Evolutionary conservation across 352 stramenopile species (phyloP).

Genomic region (Pythium rishiriense): DNA sequence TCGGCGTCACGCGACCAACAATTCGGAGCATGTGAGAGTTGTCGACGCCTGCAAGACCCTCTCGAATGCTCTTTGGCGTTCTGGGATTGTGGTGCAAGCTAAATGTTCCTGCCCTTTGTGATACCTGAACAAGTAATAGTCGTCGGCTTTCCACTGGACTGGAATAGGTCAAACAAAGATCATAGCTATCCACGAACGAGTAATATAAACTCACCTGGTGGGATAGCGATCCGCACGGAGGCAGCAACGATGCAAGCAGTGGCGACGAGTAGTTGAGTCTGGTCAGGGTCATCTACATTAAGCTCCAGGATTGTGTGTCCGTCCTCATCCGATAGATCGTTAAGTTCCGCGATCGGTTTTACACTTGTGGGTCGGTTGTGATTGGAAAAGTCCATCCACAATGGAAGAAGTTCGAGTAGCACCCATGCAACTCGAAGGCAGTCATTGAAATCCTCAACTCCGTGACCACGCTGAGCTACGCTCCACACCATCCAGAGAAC

Average conservation of each 20-base stretch:
- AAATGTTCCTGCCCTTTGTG: neutral
- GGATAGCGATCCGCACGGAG: constrained; percentile 28
- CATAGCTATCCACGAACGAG: neutral
- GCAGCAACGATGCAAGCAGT: constrained; percentile 36
- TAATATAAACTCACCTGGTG: constrained; percentile 24
- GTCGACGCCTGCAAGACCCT: neutral
- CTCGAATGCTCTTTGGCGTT: constrained; percentile 1
- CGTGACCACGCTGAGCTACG: constrained; percentile 17
- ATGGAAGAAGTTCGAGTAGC: constrained; percentile 24
- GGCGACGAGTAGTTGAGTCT: constrained; percentile 31
- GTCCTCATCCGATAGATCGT: neutral
- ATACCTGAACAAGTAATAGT: neutral
- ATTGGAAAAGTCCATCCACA: constrained; percentile 13
- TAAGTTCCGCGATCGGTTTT: neutral
- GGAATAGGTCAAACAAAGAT: neutral
- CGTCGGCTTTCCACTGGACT: constrained; percentile 7
- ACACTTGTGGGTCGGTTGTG: neutral
- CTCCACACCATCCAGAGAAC: constrained; percentile 25
- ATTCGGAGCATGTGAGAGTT: constrained; percentile 14
- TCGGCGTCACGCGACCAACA: constrained; percentile 20
- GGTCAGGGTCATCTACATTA: constrained; percentile 19
- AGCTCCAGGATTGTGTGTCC: constrained; percentile 18
- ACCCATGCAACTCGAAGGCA: constrained; percentile 24
- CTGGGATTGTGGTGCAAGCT: constrained; percentile 13
- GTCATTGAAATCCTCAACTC: constrained; percentile 16